Evolutionary conservation across 2,329 filamentous ascomycete species (phyloP).

Genomic region (Emmonsia crescens): DNA sequence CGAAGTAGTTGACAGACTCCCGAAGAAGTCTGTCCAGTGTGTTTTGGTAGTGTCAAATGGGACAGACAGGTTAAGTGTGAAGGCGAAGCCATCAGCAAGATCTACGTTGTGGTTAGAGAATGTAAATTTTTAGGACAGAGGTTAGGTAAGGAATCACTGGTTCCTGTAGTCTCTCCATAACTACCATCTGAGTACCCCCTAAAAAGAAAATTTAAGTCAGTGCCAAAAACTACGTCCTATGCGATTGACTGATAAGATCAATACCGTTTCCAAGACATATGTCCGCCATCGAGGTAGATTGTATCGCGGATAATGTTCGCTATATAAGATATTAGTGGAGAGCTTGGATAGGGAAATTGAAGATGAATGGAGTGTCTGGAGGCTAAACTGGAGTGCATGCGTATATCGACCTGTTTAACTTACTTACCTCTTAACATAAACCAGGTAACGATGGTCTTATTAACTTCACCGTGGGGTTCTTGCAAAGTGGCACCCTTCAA

Average conservation of each 20-base stretch:
- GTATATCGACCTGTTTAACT: neutral
- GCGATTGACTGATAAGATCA: slow-evolving; percentile 1
- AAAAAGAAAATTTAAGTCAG: neutral
- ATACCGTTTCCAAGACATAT: slow-evolving; percentile 42
- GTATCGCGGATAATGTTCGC: slow-evolving; percentile 50
- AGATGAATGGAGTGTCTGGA: neutral
- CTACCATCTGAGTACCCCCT: neutral
- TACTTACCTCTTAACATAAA: slow-evolving; percentile 28
- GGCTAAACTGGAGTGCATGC: neutral
- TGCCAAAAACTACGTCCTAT: neutral
- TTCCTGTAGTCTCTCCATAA: neutral
- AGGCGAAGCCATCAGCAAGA: slow-evolving; percentile 44
- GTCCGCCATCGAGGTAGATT: slow-evolving; percentile 55
- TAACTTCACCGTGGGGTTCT: slow-evolving; percentile 42
- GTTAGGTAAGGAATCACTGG: neutral
- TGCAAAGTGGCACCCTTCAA: slow-evolving; percentile 20
- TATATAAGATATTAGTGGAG: slow-evolving; percentile 20
- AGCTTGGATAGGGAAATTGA: neutral
- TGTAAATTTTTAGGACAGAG: neutral
- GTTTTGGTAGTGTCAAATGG: slow-evolving; percentile 41
- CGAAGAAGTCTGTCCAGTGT: slow-evolving; percentile 46
- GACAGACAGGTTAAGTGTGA: slow-evolving; percentile 48
- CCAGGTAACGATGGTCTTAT: slow-evolving; percentile 52
- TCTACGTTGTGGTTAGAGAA: slow-evolving; percentile 25
- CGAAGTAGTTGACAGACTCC: slow-evolving; percentile 38